These are phyloP conservation scores for Pseudonectria buxi DNA, from an alignment of 2,329 filamentous ascomycete genomes.

Conservation along the genomic window DNA sequence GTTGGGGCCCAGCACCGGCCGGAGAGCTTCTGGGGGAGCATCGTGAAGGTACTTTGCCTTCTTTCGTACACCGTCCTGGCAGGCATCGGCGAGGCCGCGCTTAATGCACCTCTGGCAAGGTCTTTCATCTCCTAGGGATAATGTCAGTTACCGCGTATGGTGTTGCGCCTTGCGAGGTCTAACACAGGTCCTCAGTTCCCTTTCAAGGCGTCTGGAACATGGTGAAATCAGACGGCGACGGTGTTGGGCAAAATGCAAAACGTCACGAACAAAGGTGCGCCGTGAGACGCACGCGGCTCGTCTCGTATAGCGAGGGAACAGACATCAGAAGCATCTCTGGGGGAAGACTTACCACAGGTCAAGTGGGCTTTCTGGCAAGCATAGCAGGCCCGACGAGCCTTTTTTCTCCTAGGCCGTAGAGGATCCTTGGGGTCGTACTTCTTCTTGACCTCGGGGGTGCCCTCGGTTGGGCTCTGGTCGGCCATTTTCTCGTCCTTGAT, in stretches of 20 bases:
- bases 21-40: conserved; percentile 79
- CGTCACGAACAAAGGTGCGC: no score
- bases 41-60: conserved; percentile 99
- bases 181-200: conserved; percentile 1
- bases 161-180: conserved; percentile 2
- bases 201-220: conserved; percentile 1
- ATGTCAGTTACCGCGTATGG: conserved; percentile 13
- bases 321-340: conserved; percentile 1
- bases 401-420: conserved; percentile 82
- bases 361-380: conserved; percentile 95
- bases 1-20: conserved; percentile 72
- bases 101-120: conserved; percentile 94
- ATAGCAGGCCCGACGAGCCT: conserved; percentile 90
- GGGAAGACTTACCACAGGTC: conserved; percentile 78
- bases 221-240: no score
- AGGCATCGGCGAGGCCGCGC: conserved; percentile 80
- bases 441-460: conserved; percentile 52
- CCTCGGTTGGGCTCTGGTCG: conserved; percentile 39
- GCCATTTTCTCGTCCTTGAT: conserved; percentile 43
- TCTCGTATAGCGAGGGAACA: no score
- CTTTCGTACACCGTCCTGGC: conserved; percentile 93
- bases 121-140: conserved; percentile 73
- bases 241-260: no score
- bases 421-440: conserved; percentile 84
- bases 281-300: no score